These are phyloP conservation scores for Anastatica hierochuntica DNA, from an alignment of 345 rosid species.

Conservation along the genomic window DNA sequence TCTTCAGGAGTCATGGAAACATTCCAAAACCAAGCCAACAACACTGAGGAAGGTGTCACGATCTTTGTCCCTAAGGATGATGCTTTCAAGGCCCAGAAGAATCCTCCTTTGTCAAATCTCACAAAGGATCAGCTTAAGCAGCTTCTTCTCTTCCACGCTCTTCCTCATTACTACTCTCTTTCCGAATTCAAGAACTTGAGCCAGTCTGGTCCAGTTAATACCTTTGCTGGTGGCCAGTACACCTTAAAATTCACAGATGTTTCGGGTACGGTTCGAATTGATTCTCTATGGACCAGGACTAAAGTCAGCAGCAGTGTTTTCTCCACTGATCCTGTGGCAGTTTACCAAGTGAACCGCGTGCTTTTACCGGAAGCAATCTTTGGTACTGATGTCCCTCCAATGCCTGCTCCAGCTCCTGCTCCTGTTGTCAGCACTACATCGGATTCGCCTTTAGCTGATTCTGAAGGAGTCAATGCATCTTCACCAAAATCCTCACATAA, in stretches of 20 bases:
- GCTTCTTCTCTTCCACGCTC: slow-evolving; percentile 68
- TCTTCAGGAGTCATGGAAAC: slow-evolving; percentile 75
- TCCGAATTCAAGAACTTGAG: slow-evolving; percentile 82
- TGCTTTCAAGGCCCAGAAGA: slow-evolving; percentile 65
- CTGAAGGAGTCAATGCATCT: slow-evolving; percentile 12
- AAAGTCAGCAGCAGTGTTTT: slow-evolving; percentile 67
- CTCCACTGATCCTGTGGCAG: slow-evolving; percentile 72
- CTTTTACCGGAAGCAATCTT: slow-evolving; percentile 82
- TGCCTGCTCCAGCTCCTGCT: slow-evolving; percentile 79
- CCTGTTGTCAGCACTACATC: slow-evolving; percentile 55
- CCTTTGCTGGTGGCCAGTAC: slow-evolving; percentile 63
- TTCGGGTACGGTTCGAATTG: slow-evolving; percentile 53
- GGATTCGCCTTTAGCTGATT: slow-evolving; percentile 49
- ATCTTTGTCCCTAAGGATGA: slow-evolving; percentile 77
- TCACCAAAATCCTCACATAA: slow-evolving; percentile 32
- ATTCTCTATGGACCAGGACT: slow-evolving; percentile 72
- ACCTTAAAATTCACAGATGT: slow-evolving; percentile 54
- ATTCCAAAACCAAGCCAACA: slow-evolving; percentile 87
- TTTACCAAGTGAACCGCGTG: slow-evolving; percentile 71
- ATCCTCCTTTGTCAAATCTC: slow-evolving; percentile 59
- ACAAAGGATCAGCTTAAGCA: slow-evolving; percentile 65
- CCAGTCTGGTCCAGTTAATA: slow-evolving; percentile 42
- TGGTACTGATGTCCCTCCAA: slow-evolving; percentile 84
- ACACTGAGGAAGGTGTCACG: slow-evolving; percentile 75
- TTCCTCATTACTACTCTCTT: slow-evolving; percentile 62